Evolutionary conservation across 2,329 filamentous ascomycete species (phyloP).

Genomic region (Neoarthrinium moseri): DNA sequence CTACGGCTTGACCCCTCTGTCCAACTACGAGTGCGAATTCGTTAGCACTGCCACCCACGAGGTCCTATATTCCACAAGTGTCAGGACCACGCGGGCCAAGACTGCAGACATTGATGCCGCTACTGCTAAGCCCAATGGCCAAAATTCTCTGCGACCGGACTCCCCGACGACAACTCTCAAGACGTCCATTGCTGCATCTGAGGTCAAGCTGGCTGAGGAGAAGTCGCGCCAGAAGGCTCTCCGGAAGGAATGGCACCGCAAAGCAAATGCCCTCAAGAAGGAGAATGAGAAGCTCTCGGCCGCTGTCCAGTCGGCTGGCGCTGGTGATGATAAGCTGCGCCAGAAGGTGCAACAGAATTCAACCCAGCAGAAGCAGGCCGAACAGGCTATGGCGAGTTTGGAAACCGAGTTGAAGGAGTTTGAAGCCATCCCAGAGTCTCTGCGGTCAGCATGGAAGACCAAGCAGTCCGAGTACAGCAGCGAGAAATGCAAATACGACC

Average conservation of each 20-base stretch:
- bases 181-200: slow-evolving; percentile 71
- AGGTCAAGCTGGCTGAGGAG: slow-evolving; percentile 68
- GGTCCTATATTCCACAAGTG: slow-evolving; percentile 69
- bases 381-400: slow-evolving; percentile 54
- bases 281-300: slow-evolving; percentile 70
- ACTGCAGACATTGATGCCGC: slow-evolving; percentile 36
- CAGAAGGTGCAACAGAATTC: slow-evolving; percentile 75
- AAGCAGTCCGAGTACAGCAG: slow-evolving; percentile 51
- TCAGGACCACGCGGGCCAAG: slow-evolving; percentile 61
- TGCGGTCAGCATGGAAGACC: slow-evolving; percentile 55
- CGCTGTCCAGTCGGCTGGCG: slow-evolving; percentile 66
- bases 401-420: slow-evolving; percentile 61
- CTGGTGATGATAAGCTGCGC: slow-evolving; percentile 72
- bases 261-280: slow-evolving; percentile 65
- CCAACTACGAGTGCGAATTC: slow-evolving; percentile 78
- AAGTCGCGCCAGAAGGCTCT: slow-evolving; percentile 66
- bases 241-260: slow-evolving; percentile 73
- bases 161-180: slow-evolving; percentile 75
- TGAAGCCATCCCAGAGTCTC: slow-evolving; percentile 62
- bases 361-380: slow-evolving; percentile 68
- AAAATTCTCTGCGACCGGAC: slow-evolving; percentile 67
- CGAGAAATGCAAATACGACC: slow-evolving; percentile 61
- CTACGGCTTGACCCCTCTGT: slow-evolving; percentile 67
- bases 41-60: slow-evolving; percentile 65
- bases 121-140: slow-evolving; percentile 38